phyloP scores from a whole-genome alignment of 192 early-diverging fungal species.

The Pecoramyces ruminantium region DNA sequence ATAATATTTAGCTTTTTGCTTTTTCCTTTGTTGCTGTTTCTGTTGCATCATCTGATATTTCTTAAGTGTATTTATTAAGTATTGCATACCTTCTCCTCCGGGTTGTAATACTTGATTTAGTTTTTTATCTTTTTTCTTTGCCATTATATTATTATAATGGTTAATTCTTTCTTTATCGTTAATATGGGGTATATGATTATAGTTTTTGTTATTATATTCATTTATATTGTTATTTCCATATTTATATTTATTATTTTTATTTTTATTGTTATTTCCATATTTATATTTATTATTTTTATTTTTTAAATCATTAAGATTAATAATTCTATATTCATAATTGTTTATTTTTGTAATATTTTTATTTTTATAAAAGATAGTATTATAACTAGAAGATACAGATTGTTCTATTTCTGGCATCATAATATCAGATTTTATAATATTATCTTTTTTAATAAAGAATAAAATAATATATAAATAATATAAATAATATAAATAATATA shows the following conservation, averaged over 20 bases:
- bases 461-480: no score
- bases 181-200: background rate
- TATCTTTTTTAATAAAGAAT: background rate
- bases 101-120: background rate
- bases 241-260: background rate
- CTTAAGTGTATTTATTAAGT: background rate
- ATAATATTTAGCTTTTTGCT: background rate
- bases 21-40: background rate
- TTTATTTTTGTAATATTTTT: background rate
- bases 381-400: background rate
- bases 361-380: background rate
- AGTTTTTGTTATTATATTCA: background rate
- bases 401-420: background rate
- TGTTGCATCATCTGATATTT: background rate
- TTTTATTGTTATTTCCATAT: background rate
- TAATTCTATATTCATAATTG: background rate
- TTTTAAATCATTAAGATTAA: background rate
- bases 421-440: background rate
- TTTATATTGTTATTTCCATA: background rate
- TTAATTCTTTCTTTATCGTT: background rate
- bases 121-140: background rate
- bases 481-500: no score
- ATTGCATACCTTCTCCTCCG: background rate
- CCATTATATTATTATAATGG: background rate
- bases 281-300: background rate